These are phyloP conservation scores for Akanthomyces uredinophilus DNA, from an alignment of 2,329 filamentous ascomycete species.

Conservation along the genomic window DNA sequence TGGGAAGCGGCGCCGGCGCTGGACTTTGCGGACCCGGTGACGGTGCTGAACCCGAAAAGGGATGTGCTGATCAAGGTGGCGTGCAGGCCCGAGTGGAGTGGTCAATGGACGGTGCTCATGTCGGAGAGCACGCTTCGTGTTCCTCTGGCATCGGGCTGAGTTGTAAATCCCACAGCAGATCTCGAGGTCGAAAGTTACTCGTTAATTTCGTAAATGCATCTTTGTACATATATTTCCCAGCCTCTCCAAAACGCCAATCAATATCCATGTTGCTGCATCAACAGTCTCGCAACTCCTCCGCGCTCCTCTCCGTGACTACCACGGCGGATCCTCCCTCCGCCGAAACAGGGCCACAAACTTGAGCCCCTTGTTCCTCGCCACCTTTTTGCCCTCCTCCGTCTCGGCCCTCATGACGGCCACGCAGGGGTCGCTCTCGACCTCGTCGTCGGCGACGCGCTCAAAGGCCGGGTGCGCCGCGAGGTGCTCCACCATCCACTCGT, in stretches of 20 bases:
- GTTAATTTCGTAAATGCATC: not conserved
- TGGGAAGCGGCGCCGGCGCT: not conserved
- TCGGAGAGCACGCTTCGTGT: not conserved
- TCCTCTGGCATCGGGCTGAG: not conserved
- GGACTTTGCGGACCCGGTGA: not conserved
- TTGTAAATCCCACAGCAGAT: too few species aligned
- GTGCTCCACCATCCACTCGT: conserved; percentile 88
- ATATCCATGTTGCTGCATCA: not conserved
- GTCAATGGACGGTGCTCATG: not conserved
- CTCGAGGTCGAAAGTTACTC: too few species aligned
- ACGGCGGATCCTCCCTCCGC: conserved; percentile 72
- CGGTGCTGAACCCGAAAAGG: conserved; percentile 2
- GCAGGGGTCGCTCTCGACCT: conserved; percentile 64
- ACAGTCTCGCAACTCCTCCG: not conserved
- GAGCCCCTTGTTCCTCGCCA: conserved; percentile 78
- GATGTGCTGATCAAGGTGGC: not conserved
- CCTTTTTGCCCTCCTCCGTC: conserved; percentile 98
- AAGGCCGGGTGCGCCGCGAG: conserved; percentile 75
- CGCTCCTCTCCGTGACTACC: conserved; percentile 48
- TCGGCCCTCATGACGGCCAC: conserved; percentile 71
- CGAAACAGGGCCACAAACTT: conserved; percentile 91
- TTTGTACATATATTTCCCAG: not conserved
- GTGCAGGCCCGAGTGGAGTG: not conserved
- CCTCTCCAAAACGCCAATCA: not conserved
- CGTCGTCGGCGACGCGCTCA: conserved; percentile 64